A percentile compares a stretch with the other conserved stretches of the same genome.
Conservation (phyloP, 2,329 filamentous ascomycete genomes). For the Diaporthe citriasiana region DNA sequence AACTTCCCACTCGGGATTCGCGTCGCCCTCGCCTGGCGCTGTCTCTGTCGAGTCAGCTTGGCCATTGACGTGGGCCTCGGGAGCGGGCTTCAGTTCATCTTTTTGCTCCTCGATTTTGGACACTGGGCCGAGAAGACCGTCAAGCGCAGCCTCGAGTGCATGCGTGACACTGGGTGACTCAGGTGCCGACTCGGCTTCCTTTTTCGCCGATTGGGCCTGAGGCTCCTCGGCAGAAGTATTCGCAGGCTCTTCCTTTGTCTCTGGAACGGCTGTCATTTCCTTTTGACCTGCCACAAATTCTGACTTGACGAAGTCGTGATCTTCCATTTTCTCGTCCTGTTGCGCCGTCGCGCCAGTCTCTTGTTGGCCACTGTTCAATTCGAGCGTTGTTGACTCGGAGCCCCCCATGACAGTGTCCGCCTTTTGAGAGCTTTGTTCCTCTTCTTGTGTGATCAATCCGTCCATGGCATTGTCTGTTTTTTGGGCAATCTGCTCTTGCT, state of each 20-base stretch:
- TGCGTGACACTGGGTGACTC: conserved; percentile 44
- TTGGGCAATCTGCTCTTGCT: background rate
- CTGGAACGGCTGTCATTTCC: background rate
- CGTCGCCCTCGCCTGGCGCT: conserved; percentile 33
- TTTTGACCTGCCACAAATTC: background rate
- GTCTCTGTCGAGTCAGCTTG: conserved; percentile 8
- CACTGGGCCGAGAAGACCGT: conserved; percentile 42
- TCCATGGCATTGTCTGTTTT: background rate
- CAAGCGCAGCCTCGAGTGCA: conserved; percentile 47
- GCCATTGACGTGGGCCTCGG: background rate
- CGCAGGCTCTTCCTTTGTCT: background rate
- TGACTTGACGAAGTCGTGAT: background rate
- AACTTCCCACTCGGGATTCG: conserved; percentile 84
- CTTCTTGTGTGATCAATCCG: background rate
- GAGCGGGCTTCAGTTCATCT: background rate
- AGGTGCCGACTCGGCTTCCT: conserved; percentile 17
- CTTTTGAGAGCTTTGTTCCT: background rate
- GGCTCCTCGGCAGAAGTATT: background rate
- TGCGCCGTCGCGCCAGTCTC: background rate
- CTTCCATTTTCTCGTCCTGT: conserved; percentile 35
- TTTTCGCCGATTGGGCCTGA: conserved; percentile 5
- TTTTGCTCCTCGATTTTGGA: background rate
- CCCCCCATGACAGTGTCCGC: background rate
- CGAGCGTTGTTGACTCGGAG: background rate
- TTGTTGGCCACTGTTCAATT: background rate